Conservation (phyloP, 2,329 filamentous ascomycete species). For the Ceratocystis eucalypticola region DNA sequence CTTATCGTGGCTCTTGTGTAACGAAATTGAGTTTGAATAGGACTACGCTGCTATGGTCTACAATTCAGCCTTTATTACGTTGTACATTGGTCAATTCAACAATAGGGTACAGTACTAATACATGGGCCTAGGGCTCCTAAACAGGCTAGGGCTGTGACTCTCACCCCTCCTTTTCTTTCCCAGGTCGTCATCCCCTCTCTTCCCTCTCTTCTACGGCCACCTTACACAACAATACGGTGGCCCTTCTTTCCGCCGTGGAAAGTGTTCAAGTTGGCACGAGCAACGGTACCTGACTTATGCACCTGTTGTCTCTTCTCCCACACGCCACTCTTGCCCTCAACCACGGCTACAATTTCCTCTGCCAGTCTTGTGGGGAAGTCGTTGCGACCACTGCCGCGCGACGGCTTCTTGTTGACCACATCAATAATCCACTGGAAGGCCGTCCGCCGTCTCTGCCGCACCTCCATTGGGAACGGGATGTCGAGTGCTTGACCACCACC, state of each 20-base stretch:
- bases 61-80: neutral
- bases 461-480: conserved; percentile 61
- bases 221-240: conserved; percentile 18
- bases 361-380: conserved; percentile 68
- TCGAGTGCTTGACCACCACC: conserved; percentile 79
- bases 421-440: conserved; percentile 86
- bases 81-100: neutral
- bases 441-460: conserved; percentile 60
- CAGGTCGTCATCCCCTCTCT: neutral
- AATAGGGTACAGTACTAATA: conserved; percentile 18
- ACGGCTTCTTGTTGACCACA: conserved; percentile 64
- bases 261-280: conserved; percentile 54
- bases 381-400: conserved; percentile 54
- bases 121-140: conserved; percentile 3
- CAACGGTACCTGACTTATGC: conserved; percentile 68
- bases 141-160: too few species aligned
- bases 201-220: neutral
- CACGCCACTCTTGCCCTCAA: conserved; percentile 68
- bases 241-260: conserved; percentile 20
- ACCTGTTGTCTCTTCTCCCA: conserved; percentile 71
- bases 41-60: too few species aligned
- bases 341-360: conserved; percentile 72
- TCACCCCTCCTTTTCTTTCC: neutral
- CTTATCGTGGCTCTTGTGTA: neutral
- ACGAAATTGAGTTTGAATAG: neutral